A percentile compares a stretch with the other conserved stretches of the same genome.
Conservation (phyloP, 306 rosid species). For the Lathyrus oleraceus region DNA sequence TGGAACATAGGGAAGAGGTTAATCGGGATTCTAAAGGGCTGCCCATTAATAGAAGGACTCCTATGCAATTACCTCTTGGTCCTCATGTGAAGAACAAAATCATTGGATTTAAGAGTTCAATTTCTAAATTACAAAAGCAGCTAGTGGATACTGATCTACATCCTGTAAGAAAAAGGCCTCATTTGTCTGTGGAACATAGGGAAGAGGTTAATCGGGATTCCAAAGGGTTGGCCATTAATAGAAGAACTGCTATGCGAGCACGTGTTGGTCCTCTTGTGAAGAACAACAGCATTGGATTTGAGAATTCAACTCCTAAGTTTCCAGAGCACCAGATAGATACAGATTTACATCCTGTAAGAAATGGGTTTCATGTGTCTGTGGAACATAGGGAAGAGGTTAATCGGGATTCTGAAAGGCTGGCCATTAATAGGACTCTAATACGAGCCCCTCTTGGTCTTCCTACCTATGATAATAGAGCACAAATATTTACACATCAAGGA, state of each 20-base stretch:
- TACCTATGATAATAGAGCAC: slow-evolving; percentile 35
- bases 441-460: slow-evolving; percentile 77
- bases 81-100: slow-evolving; percentile 48
- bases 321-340: slow-evolving; percentile 44
- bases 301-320: slow-evolving; percentile 39
- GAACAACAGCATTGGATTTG: slow-evolving; percentile 33
- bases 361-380: slow-evolving; percentile 45
- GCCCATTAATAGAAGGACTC: slow-evolving; percentile 36
- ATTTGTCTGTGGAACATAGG: slow-evolving; percentile 52
- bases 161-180: slow-evolving; percentile 49
- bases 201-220: slow-evolving; percentile 63
- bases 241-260: slow-evolving; percentile 53
- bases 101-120: slow-evolving; percentile 37
- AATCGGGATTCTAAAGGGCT: slow-evolving; percentile 50
- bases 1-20: slow-evolving; percentile 65
- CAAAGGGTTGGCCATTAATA: slow-evolving; percentile 33
- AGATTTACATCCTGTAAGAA: slow-evolving; percentile 44
- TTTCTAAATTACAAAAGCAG: slow-evolving; percentile 43
- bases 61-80: slow-evolving; percentile 56
- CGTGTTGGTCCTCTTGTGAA: slow-evolving; percentile 58
- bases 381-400: slow-evolving; percentile 69
- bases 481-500: slow-evolving; percentile 26
- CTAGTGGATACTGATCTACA: slow-evolving; percentile 38
- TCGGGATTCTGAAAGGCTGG: slow-evolving; percentile 47
- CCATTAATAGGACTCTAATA: slow-evolving; percentile 19